phyloP scores from a whole-genome alignment of 2,329 filamentous ascomycete genomes.

The Acephala macrosclerotiorum region DNA sequence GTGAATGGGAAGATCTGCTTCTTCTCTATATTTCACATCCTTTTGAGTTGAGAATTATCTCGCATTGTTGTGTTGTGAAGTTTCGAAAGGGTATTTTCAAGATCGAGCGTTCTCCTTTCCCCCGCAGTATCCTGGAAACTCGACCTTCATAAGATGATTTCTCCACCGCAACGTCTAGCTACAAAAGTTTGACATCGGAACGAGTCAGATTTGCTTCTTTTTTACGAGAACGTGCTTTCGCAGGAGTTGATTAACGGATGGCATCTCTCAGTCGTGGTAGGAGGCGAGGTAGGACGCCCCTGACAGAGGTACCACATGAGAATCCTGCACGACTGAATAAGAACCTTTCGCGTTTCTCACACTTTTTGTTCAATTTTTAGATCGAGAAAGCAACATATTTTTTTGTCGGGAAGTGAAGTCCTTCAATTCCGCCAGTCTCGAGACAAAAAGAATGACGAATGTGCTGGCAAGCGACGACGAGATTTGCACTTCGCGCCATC shows the following conservation, averaged over 20 bases:
- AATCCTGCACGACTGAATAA: too few species aligned
- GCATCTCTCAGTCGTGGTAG: not conserved
- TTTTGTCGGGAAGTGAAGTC: not conserved
- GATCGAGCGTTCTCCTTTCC: not conserved
- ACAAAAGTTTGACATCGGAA: not conserved
- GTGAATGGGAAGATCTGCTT: too few species aligned
- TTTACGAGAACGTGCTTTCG: not conserved
- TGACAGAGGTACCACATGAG: too few species aligned
- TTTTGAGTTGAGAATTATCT: too few species aligned
- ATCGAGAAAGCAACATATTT: not conserved
- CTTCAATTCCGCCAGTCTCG: not conserved
- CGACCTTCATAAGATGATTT: not conserved
- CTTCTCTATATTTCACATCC: too few species aligned
- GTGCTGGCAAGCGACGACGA: not conserved
- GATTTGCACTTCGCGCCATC: not conserved
- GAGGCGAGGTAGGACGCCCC: not conserved
- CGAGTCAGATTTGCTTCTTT: not conserved
- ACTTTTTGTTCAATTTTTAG: too few species aligned
- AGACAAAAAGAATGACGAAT: not conserved
- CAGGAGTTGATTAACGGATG: not conserved
- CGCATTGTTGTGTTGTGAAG: not conserved
- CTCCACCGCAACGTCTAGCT: not conserved
- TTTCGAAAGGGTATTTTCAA: not conserved
- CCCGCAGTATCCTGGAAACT: not conserved
- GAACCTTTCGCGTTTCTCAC: too few species aligned